phyloP scores from a whole-genome alignment of 768 basidiomycete genomes.

The Tylopilus balloui region DNA sequence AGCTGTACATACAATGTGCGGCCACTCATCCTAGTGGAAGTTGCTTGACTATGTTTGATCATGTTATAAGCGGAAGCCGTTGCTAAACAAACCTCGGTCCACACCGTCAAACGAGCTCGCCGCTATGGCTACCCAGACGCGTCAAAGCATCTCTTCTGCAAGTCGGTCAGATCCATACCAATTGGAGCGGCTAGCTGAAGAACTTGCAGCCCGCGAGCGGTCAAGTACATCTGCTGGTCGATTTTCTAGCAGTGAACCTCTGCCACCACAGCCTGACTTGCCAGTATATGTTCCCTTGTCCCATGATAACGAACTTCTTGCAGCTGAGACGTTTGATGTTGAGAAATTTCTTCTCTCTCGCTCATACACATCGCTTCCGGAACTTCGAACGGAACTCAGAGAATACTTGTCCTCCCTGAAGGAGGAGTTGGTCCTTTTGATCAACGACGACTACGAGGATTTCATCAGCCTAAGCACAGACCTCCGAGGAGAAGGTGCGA shows the following conservation, averaged over 20 bases:
- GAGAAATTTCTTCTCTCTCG: conserved; percentile 88
- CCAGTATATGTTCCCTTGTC: conserved; percentile 70
- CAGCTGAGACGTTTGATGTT: conserved; percentile 65
- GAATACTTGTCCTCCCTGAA: conserved; percentile 81
- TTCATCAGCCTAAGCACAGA: conserved; percentile 96
- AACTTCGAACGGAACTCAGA: conserved; percentile 81
- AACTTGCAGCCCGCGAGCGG: conserved; percentile 56
- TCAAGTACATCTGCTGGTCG: conserved; percentile 14
- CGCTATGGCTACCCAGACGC: conserved; percentile 18
- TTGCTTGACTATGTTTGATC: conserved; percentile 13
- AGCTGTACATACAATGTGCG: neutral
- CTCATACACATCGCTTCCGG: conserved; percentile 78
- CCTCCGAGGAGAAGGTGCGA: conserved; percentile 74
- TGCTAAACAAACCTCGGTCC: conserved; percentile 19
- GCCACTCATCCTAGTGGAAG: too few relatives aligned
- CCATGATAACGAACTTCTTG: conserved; percentile 72
- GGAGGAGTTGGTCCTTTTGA: conserved; percentile 90
- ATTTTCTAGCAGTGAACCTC: conserved; percentile 8
- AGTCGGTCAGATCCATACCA: conserved; percentile 51
- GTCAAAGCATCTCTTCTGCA: conserved; percentile 10
- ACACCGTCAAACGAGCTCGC: neutral
- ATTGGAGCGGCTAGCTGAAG: conserved; percentile 68
- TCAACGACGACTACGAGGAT: conserved; percentile 97
- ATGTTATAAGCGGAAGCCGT: conserved; percentile 24
- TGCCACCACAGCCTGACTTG: conserved; percentile 39